Percentiles rank a stretch among this genome's conserved stretches.
phyloP scores from a whole-genome alignment of 225 moss, liverwort and hornwort genomes.

The Sphagnum tenellum region DNA sequence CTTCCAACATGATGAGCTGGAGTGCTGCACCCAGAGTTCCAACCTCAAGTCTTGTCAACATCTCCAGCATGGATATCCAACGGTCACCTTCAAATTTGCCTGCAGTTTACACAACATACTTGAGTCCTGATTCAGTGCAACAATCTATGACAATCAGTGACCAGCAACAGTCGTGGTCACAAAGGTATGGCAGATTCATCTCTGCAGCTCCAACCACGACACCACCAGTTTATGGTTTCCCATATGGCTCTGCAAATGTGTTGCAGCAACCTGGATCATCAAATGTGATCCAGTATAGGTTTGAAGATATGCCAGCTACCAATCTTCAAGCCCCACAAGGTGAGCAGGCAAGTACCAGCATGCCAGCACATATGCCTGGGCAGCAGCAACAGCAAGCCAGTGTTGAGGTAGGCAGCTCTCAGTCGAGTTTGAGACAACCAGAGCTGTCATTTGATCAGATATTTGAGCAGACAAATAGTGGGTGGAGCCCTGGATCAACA shows the following conservation, averaged over 20 bases:
- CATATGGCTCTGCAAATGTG: no score
- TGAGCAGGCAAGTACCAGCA: conserved; percentile 6
- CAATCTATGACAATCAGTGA: background rate
- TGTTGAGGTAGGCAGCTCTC: background rate
- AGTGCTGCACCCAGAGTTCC: no score
- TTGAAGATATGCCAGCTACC: conserved; percentile 9
- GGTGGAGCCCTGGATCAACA: no score
- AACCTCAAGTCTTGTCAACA: no score
- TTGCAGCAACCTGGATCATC: no score
- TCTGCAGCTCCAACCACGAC: background rate
- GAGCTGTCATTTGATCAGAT: conserved; percentile 52
- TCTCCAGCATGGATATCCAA: background rate
- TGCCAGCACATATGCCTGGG: conserved; percentile 1
- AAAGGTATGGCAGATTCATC: background rate
- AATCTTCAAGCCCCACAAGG: conserved; percentile 2
- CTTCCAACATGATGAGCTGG: no score
- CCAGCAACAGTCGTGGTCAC: background rate
- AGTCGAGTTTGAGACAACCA: conserved; percentile 1
- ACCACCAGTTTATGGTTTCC: no score
- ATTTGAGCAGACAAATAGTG: conserved; percentile 19
- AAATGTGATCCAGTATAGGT: background rate
- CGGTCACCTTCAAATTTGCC: conserved; percentile 5
- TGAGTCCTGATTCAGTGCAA: background rate
- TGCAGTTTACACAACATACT: background rate
- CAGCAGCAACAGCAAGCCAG: background rate